These are phyloP conservation scores for Pholiota microspora DNA, from an alignment of 768 basidiomycete genomes.

Conservation along the genomic window DNA sequence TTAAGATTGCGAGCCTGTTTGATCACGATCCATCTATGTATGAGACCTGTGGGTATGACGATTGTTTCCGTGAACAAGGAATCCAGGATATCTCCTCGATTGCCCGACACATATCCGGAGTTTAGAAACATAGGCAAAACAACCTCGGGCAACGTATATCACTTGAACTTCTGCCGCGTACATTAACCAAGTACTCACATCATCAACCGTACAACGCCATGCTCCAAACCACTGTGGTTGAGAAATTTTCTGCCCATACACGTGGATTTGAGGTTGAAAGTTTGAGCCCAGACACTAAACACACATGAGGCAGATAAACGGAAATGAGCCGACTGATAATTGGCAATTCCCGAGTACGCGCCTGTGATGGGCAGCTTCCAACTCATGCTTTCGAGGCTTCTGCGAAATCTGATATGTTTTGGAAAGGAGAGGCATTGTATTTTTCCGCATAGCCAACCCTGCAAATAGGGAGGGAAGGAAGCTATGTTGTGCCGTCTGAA, in stretches of 20 bases:
- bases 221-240: neutral
- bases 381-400: neutral
- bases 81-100: constrained; percentile 5
- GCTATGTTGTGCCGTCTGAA: neutral
- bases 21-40: constrained; percentile 17
- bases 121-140: constrained; percentile 9
- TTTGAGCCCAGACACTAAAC: neutral
- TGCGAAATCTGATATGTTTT: neutral
- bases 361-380: neutral
- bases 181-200: neutral
- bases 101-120: constrained; percentile 18
- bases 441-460: neutral
- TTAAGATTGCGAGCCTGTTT: constrained; percentile 23
- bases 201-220: neutral
- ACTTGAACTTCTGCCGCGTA: neutral
- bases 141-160: neutral
- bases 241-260: neutral
- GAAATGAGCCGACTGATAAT: neutral
- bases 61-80: neutral
- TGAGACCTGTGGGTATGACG: constrained; percentile 6
- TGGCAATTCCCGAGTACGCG: neutral
- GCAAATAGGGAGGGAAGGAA: neutral
- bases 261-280: neutral
- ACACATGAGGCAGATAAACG: neutral
- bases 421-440: neutral